Evolutionary conservation across 768 basidiomycete species (phyloP).

Genomic region (Tulasnella sp.): DNA sequence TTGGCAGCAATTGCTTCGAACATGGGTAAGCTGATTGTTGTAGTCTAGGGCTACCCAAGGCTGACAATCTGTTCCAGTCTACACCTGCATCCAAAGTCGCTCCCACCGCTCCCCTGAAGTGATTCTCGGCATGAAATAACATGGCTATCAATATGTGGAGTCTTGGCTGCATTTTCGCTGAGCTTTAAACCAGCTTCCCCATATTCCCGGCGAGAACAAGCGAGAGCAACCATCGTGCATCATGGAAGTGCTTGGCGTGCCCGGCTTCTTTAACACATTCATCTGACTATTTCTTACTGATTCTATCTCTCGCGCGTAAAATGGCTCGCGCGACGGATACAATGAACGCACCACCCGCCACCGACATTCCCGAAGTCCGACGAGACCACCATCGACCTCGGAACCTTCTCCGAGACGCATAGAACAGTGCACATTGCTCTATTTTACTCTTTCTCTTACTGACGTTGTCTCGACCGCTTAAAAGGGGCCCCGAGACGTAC

Average conservation of each 20-base stretch:
- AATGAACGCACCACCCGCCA: too few species aligned
- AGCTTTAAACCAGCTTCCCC: conserved; percentile 93
- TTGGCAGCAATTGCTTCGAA: conserved; percentile 96
- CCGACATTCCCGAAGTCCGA: too few species aligned
- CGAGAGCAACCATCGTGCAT: conserved; percentile 97
- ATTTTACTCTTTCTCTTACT: too few species aligned
- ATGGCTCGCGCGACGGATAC: too few species aligned
- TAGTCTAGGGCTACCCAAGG: not conserved
- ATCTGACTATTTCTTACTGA: too few species aligned
- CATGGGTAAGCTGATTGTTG: conserved; percentile 57
- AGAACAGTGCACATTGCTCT: too few species aligned
- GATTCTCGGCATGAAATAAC: conserved; percentile 97
- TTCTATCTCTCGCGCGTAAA: too few species aligned
- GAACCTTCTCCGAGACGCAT: too few species aligned
- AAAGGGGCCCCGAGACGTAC: too few species aligned
- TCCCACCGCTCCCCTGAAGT: conserved; percentile 99
- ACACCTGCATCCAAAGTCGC: conserved; percentile 98
- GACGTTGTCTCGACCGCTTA: too few species aligned
- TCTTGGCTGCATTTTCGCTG: conserved; percentile 93
- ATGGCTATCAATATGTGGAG: conserved; percentile 99
- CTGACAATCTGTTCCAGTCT: conserved; percentile 44
- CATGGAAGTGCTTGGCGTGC: conserved; percentile 96
- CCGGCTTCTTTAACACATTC: too few species aligned
- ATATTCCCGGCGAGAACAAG: conserved; percentile 98
- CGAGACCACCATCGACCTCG: too few species aligned